These are phyloP conservation scores for Dacryopinax primogenitus DNA, from an alignment of 768 basidiomycete species.

Conservation along the genomic window DNA sequence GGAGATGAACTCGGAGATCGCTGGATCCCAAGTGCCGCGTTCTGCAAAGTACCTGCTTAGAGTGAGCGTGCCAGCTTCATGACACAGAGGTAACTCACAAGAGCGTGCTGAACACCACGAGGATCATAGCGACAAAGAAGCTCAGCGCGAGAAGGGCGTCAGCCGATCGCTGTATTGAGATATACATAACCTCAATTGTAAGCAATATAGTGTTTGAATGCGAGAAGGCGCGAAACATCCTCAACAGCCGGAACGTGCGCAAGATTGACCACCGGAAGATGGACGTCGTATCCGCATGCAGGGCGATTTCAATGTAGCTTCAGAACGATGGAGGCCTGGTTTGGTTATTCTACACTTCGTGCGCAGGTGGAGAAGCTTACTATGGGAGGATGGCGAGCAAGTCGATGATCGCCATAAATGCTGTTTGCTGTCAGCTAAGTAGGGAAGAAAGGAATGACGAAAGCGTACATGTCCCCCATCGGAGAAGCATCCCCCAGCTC, in stretches of 20 bases:
- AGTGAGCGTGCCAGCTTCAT: neutral
- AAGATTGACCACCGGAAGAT: conserved; percentile 85
- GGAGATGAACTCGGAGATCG: conserved; percentile 68
- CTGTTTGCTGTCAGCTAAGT: conserved; percentile 24
- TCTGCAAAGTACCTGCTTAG: conserved; percentile 67
- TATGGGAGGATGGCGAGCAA: conserved; percentile 76
- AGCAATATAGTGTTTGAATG: conserved; percentile 72
- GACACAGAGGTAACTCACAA: conserved; percentile 35
- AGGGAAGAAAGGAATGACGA: neutral
- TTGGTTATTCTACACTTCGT: neutral
- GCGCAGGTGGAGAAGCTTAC: neutral
- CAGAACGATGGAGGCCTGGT: neutral
- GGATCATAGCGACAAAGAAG: conserved; percentile 79
- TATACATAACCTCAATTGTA: conserved; percentile 85
- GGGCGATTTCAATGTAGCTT: conserved; percentile 61
- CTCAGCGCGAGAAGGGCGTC: conserved; percentile 76
- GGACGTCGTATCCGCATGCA: conserved; percentile 81
- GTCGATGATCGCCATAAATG: conserved; percentile 79
- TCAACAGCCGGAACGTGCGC: conserved; percentile 73
- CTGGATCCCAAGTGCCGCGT: conserved; percentile 77
- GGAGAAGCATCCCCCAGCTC: neutral
- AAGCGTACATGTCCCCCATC: neutral
- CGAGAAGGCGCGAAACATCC: conserved; percentile 82
- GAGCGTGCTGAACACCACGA: conserved; percentile 78
- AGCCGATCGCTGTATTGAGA: conserved; percentile 71